A percentile compares a stretch with the other conserved stretches of the same genome.
These are phyloP conservation scores for Ananas comosus DNA, from an alignment of 176 grass and related monocot genomes.

Conservation along the genomic window DNA sequence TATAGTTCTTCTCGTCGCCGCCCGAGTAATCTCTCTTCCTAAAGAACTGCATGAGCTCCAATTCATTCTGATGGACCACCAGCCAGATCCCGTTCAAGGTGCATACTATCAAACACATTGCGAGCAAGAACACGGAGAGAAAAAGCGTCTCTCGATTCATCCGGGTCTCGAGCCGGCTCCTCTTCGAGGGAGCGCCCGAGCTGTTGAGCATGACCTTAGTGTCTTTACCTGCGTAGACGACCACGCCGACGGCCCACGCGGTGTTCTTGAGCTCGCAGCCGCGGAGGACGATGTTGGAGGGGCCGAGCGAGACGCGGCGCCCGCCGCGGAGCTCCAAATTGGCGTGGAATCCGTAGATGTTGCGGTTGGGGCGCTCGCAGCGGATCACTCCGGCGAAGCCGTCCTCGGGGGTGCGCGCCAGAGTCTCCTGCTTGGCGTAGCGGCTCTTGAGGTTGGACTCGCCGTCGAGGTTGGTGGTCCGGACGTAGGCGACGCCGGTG, in stretches of 20 bases:
- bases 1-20: slow-evolving; percentile 40
- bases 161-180: slow-evolving; percentile 60
- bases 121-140: slow-evolving; percentile 54
- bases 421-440: slow-evolving; percentile 74
- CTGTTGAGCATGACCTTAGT: slow-evolving; percentile 94
- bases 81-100: slow-evolving; percentile 63
- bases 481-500: slow-evolving; percentile 70
- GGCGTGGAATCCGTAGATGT: slow-evolving; percentile 71
- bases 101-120: slow-evolving; percentile 43
- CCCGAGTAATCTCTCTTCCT: slow-evolving; percentile 57
- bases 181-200: slow-evolving; percentile 57
- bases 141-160: slow-evolving; percentile 66
- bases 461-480: slow-evolving; percentile 88
- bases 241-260: slow-evolving; percentile 64
- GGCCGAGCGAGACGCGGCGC: slow-evolving; percentile 41
- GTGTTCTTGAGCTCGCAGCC: slow-evolving; percentile 91
- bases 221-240: slow-evolving; percentile 71
- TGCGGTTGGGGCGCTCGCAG: slow-evolving; percentile 59
- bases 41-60: slow-evolving; percentile 59
- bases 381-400: slow-evolving; percentile 26
- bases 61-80: slow-evolving; percentile 31
- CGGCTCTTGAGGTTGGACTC: slow-evolving; percentile 84
- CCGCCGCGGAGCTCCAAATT: slow-evolving; percentile 52
- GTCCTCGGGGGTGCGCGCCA: slow-evolving; percentile 28
- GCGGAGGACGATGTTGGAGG: slow-evolving; percentile 73